Base-by-base conservation (phyloP, 495 filamentous ascomycete genomes). In the Hyaloscypha hepaticicola region DNA sequence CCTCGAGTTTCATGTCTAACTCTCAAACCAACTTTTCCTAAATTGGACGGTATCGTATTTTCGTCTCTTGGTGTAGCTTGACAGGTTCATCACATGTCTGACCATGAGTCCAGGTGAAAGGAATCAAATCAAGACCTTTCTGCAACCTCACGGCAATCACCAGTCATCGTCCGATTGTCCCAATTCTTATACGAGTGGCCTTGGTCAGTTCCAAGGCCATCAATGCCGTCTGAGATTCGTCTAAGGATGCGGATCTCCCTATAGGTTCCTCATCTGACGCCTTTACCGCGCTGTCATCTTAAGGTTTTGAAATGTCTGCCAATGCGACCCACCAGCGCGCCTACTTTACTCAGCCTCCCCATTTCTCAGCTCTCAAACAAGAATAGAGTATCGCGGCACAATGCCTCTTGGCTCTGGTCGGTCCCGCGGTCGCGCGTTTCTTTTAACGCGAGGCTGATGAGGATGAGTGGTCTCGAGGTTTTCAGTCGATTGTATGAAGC, bases 401-500 rank as follows among this genome's bases (percentile, higher is more conserved):
- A 52, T 27, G 31, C 55, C n/a, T 57, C 55, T n/a, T 60, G 59
- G 55, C 62, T 27, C 66, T 69, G 69, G 63, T 64, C 64, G 38
- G 67, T 25, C 49, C 55, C 58, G 24, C 52, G 66, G 69, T 52
- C 66, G 12, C 49, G 57, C 65, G 62, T 68, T 62, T 72, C 58
- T 52, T 52, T 66, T 62, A 57, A 55, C 69, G 69, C 69, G 63
- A 62, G 50, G 27, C 38, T 34, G 22, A 22, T 22, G 24, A 5
- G 16, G 22, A 33, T 64, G 52, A 65, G 53, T 63, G 66, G 64
- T 8, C 41, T 34, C 49, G 58, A 56, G 38, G 58, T 55, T 60
- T 55, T 28, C 51, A 57, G 60, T 69, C 67, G 64, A 31, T 68
- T 68, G 55, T 31, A n/a, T 53, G 57, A 67, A 66, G 67, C 70